Percentiles rank a stretch among this genome's conserved stretches.
Conservation (phyloP, 495 filamentous ascomycete species). For the Neurospora sp. region DNA sequence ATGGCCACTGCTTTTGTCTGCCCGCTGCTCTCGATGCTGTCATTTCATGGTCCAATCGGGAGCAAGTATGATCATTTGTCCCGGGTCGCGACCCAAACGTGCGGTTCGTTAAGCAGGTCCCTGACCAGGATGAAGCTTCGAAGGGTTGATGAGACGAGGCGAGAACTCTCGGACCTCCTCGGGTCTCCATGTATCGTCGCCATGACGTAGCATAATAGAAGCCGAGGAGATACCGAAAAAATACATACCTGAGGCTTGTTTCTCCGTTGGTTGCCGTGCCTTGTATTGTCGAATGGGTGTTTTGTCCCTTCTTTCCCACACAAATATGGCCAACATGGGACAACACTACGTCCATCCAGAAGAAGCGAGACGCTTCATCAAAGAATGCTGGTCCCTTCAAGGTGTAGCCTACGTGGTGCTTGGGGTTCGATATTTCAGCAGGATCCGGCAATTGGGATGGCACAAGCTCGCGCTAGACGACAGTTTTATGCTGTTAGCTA, state of each 20-base stretch:
- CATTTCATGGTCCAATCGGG: neutral
- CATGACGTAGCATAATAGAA: neutral
- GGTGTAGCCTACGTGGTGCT: constrained; percentile 18
- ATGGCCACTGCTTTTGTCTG: too few species aligned
- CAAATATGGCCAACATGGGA: neutral
- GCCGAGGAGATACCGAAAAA: neutral
- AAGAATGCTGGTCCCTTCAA: constrained; percentile 23
- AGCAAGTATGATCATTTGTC: neutral
- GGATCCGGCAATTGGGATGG: constrained; percentile 17
- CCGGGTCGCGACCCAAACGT: neutral
- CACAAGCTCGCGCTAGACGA: constrained; percentile 32
- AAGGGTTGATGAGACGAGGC: neutral
- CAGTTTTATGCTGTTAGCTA: constrained; percentile 42
- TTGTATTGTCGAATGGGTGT: neutral
- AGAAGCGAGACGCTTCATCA: constrained; percentile 12
- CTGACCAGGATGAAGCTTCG: neutral
- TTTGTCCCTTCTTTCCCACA: neutral
- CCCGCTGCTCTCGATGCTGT: neutral
- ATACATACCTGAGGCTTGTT: neutral
- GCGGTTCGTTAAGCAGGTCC: neutral
- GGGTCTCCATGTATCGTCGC: neutral
- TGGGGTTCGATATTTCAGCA: constrained; percentile 16
- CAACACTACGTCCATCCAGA: neutral
- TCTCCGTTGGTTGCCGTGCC: neutral
- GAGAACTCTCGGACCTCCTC: neutral